Base-by-base conservation (phyloP, 108 stramenopile species). In the Cyclotella atomus region DNA sequence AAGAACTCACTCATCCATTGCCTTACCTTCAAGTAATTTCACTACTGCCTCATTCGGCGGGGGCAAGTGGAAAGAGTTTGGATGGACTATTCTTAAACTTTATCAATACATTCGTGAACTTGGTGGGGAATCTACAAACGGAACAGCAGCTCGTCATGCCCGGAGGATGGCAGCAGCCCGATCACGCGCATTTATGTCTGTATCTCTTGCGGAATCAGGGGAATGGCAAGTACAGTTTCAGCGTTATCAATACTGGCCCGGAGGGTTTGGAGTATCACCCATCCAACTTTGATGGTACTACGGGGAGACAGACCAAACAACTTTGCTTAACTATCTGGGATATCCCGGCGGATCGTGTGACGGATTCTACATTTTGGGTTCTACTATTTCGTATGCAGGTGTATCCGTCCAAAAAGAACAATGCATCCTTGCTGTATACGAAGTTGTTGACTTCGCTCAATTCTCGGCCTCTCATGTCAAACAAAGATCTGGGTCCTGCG, bases 331-430 rank as follows among this genome's bases (percentile, higher is more conserved):
- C 92, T 1, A 72, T 94, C n/a, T 92, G 90, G 87, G 89, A 96
- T 54, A 91, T 96, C 63, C 92, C 95, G 0, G 68, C 77, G 1
- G 75, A 83, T 17, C 78, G 95, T 33, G 67, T 96, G 12, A 70
- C 81, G 57, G 95, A 96, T 79, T 87, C 88, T 14, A 90, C 92
- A 15, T 96, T 96, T 68, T 96, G 95, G 95, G 89, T 86, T 0
- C 34, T 96, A 71, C 79, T 96, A 9, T 96, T 96, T 81, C 85
- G 95, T 15, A 90, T 96, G 90, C 95, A 96, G 65, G 90, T 96
- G 14, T 96, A 96, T 57, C 95, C 95, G 2, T 83, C 82, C 33
- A 90, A 83, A 45, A 89, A 85, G 65, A 93, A 96, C 73, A 83
- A 77, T 54, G 91, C 95, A 10, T 81, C 83, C 30, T 88, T 96